Evolutionary conservation across 768 basidiomycete genomes (phyloP), one percentile per base, ranked within the genome.

Genomic region (Leucosporidium scottii): DNA sequence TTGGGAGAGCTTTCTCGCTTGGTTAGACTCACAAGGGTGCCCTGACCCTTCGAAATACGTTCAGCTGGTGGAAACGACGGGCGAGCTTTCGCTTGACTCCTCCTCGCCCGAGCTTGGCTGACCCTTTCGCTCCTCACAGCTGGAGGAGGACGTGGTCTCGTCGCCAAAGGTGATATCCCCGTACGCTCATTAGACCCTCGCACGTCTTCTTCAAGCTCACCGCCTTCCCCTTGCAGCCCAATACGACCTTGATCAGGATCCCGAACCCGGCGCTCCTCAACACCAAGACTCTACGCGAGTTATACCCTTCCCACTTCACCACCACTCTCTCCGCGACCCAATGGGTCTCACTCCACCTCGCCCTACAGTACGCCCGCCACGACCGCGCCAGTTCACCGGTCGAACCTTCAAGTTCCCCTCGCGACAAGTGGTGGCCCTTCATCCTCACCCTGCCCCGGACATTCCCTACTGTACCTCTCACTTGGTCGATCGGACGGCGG

Each of bases 401-500:
- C 77, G 84, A 64, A n/a, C n/a, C n/a, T 69, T 6, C 77, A 75
- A 74, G n/a, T n/a, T n/a, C 25, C 2, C 44, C 49, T 20, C 25
- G 54, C 28, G 66, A 67, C 54, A 27, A 51, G 2, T 72, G n/a
- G 30, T 68, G 87, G 31, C 87, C 90, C 2, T 96, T 91, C 76
- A 85, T 96, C 56, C 85, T 87, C 0, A 82, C 85, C 1, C 79
- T 97, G 31, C 94, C 94, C 3, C 76, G 76, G 63, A 78, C 85
- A 34, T 93, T 98, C 77, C 82, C 82, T 51, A 80, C 81, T 30
- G 92, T 96, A 79, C 94, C 93, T 8, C 80, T 96, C n/a, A 83
- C 86, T 25, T 92, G 90, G 90, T 23, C 69, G 1, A 57, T 79
- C 39, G 18, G 59, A 6, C 62, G 67, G 0, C 56, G 30, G 47